Percentiles rank a stretch among this genome's conserved stretches.
phyloP scores from a whole-genome alignment of 2,329 filamentous ascomycete species.

The Ceratocystis harringtonii region DNA sequence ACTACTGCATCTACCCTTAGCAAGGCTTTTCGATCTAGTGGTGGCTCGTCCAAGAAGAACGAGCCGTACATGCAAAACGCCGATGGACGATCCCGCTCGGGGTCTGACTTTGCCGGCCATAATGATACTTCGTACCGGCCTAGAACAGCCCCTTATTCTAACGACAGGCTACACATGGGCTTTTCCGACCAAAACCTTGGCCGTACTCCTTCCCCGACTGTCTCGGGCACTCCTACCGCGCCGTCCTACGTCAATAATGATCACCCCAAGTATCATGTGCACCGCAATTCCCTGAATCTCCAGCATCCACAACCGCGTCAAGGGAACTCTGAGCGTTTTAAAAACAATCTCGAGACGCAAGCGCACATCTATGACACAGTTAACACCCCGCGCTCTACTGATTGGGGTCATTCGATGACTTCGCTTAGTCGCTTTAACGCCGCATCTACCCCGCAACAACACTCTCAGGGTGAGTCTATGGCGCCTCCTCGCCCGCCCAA shows the following conservation, averaged over 20 bases:
- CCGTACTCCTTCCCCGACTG: conserved; percentile 17
- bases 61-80: conserved; percentile 31
- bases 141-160: conserved; percentile 39
- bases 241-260: conserved; percentile 41
- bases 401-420: conserved; percentile 47
- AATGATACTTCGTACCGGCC: conserved; percentile 39
- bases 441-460: conserved; percentile 29
- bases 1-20: conserved; percentile 82
- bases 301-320: conserved; percentile 65
- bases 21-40: conserved; percentile 57
- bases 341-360: conserved; percentile 57
- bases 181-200: conserved; percentile 39
- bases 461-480: conserved; percentile 24
- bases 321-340: conserved; percentile 59
- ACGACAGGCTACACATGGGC: conserved; percentile 45
- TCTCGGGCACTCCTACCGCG: conserved; percentile 31
- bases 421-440: conserved; percentile 40
- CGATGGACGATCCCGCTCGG: conserved; percentile 50
- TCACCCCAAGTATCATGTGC: conserved; percentile 68
- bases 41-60: conserved; percentile 36
- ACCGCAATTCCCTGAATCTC: conserved; percentile 65
- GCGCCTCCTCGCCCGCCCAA: conserved; percentile 47
- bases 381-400: conserved; percentile 43
- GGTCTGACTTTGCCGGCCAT: conserved; percentile 56
- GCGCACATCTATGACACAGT: conserved; percentile 52